Evolutionary conservation across 495 filamentous ascomycete genomes (phyloP).

Genomic region (Xylaria intraflava): DNA sequence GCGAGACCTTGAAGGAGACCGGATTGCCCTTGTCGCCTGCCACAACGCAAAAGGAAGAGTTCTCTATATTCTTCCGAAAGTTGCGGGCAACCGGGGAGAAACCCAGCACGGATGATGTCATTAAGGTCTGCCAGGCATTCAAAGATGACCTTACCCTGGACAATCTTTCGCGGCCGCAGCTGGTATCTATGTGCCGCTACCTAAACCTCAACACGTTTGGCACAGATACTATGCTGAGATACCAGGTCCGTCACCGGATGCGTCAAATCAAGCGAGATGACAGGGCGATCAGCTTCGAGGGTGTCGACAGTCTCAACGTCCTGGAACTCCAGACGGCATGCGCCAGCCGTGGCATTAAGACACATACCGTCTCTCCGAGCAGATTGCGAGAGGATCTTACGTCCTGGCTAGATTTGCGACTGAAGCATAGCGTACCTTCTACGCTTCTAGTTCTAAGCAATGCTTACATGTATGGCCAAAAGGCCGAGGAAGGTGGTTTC

Average conservation of each 20-base stretch:
- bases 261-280: constrained; percentile 98
- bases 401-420: constrained; percentile 88
- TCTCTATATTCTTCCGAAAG: constrained; percentile 97
- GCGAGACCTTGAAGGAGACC: constrained; percentile 84
- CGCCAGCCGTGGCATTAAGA: constrained; percentile 85
- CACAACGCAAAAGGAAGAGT: constrained; percentile 88
- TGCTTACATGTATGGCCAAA: constrained; percentile 94
- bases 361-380: constrained; percentile 80
- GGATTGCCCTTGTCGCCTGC: constrained; percentile 80
- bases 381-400: constrained; percentile 85
- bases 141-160: constrained; percentile 97
- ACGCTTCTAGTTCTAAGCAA: constrained; percentile 94
- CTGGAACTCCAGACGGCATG: constrained; percentile 87
- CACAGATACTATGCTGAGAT: constrained; percentile 94
- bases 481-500: constrained; percentile 60
- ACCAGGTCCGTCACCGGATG: constrained; percentile 96
- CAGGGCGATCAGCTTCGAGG: constrained; percentile 89
- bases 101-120: constrained; percentile 83
- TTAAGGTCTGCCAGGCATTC: constrained; percentile 99
- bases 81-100: constrained; percentile 84
- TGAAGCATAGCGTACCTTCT: constrained; percentile 88
- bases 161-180: constrained; percentile 90
- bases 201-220: constrained; percentile 97
- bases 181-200: constrained; percentile 97
- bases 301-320: constrained; percentile 86